phyloP scores from a whole-genome alignment of 257 asterid genomes.

The Solanum peruvianum region DNA sequence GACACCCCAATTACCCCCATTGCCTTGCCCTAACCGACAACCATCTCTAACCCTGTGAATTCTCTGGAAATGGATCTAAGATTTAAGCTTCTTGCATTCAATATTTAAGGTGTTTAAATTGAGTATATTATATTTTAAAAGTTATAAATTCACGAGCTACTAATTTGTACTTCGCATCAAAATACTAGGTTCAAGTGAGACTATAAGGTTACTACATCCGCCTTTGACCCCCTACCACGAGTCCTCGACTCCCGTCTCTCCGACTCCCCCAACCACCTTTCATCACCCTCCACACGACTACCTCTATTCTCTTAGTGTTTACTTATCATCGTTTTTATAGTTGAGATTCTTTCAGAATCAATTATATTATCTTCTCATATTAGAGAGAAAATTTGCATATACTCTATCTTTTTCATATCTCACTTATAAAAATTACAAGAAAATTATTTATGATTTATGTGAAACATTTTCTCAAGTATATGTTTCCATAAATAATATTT shows the following conservation, averaged over 20 bases:
- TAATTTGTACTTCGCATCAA: background rate
- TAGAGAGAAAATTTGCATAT: background rate
- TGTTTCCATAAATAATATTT: background rate
- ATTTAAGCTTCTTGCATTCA: no score
- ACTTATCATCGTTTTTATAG: background rate
- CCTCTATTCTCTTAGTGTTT: background rate
- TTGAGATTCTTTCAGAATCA: rapidly evolving
- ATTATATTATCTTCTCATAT: no score
- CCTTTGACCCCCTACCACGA: background rate
- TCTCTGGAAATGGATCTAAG: rapidly evolving
- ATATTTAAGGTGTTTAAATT: no score
- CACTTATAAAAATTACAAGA: background rate
- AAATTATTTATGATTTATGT: rapidly evolving
- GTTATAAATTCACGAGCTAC: background rate
- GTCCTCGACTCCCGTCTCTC: background rate
- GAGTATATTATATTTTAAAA: no score
- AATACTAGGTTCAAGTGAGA: background rate
- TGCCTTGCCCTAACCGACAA: rapidly evolving
- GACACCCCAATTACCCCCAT: background rate
- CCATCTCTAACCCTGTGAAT: background rate
- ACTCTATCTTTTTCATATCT: background rate
- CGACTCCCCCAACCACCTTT: background rate
- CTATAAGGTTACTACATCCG: no score
- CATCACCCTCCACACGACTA: background rate
- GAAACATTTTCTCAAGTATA: background rate